These are phyloP conservation scores for Isochrysis galbana DNA, from an alignment of 78 protist species.

Conservation along the genomic window DNA sequence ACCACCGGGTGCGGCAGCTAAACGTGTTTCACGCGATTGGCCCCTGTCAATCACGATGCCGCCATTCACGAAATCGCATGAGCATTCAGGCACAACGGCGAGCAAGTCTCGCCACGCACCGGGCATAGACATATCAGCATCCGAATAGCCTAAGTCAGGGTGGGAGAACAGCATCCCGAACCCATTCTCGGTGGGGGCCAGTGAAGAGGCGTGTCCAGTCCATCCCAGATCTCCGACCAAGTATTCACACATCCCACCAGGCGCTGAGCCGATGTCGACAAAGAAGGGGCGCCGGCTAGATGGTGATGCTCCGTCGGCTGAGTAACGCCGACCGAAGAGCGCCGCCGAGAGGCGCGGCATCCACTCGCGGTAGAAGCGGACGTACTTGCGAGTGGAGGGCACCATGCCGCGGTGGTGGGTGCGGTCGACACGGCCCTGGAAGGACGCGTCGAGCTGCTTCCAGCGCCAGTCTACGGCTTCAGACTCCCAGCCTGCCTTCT, in stretches of 20 bases:
- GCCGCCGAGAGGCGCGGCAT: background rate
- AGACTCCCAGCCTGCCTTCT: background rate
- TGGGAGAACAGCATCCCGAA: background rate
- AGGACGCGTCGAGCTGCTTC: background rate
- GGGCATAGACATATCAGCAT: background rate
- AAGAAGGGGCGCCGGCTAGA: background rate
- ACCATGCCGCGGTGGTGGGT: background rate
- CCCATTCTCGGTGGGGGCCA: background rate
- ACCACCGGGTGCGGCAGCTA: too few species aligned
- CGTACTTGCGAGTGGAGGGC: background rate
- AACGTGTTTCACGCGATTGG: too few species aligned
- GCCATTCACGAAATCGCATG: background rate
- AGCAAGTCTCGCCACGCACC: background rate
- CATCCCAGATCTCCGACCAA: background rate
- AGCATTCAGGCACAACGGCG: background rate
- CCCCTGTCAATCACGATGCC: too few species aligned
- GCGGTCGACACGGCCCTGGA: background rate
- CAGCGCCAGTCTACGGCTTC: background rate
- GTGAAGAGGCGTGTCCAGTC: background rate
- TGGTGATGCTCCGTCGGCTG: background rate
- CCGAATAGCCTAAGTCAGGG: background rate
- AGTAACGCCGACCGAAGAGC: background rate
- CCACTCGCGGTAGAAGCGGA: constrained; percentile 15
- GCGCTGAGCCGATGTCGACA: background rate
- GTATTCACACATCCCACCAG: background rate